Evolutionary conservation across 106 monocot species (phyloP), one percentile per base, ranked within the genome.

Genomic region (Platanthera guangdongensis): DNA sequence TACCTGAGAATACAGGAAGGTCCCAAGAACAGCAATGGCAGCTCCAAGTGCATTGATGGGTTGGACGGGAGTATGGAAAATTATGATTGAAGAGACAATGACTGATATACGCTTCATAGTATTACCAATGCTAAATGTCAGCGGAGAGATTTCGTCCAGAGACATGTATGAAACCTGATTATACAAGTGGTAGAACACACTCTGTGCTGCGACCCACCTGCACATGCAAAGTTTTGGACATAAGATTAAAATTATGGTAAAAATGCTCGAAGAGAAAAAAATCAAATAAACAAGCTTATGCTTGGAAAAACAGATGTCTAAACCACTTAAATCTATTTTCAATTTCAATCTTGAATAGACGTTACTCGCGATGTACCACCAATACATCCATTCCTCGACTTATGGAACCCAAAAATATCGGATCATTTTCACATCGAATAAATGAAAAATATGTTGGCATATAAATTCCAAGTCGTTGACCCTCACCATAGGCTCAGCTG

Each of bases 101-200:
- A 94, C 94, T 2, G 94, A 94, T 78, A 94, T 94, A 52, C 94
- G 73, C 90, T 94, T 94, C 94, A 94, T 88, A 6, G 94, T 94
- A 70, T 94, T 94, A 4, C 94, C 94, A 48, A 94, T 80, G 80
- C 94, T 94, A 78, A 94, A 94, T 28, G 94, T 94, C 81, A 94
- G 78, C 6, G 93, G 94, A 76, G 94, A 90, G 30, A 94, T 94
- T 77, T 94, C 73, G 28, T 94, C 90, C 74, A 94, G 71, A 12
- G 94, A 94, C 94, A 94, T 94, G 85, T 94, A 94, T 3, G 94
- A 94, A 19, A 94, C 94, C 63, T 94, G 94, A 78, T 94, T 94
- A 81, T 94, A 94, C n/a, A 94, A 74, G 81, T 94, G 94, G 85
- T 94, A 94, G 85, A 94, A 94, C 12, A 94, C 80, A 69, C 94